phyloP scores from a whole-genome alignment of 2,329 filamentous ascomycete species.

The Acrodontium crateriforme region DNA sequence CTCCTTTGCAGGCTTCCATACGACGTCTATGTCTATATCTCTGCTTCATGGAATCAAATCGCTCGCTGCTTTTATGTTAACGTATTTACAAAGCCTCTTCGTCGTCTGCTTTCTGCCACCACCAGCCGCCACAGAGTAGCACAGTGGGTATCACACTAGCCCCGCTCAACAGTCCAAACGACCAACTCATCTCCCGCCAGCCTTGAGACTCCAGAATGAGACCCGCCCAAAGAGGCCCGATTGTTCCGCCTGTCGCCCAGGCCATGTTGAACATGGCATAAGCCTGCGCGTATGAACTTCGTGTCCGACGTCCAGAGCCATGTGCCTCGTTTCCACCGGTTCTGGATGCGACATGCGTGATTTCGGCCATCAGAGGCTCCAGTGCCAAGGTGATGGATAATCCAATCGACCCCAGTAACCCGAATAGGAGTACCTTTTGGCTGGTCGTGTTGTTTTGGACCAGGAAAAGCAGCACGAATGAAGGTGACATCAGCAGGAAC shows the following conservation, averaged over 20 bases:
- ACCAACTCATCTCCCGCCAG: slow-evolving; percentile 13
- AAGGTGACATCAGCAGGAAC: slow-evolving; percentile 5
- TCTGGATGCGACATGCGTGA: slow-evolving; percentile 7
- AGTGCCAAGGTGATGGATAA: slow-evolving; percentile 8
- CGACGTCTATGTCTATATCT: too few relatives aligned
- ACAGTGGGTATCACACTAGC: slow-evolving; percentile 34
- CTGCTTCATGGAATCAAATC: too few relatives aligned
- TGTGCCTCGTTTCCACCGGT: too few relatives aligned
- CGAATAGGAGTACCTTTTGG: slow-evolving; percentile 9
- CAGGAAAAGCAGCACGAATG: slow-evolving; percentile 8
- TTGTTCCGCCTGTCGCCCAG: slow-evolving; percentile 11
- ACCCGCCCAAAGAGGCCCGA: slow-evolving; percentile 14
- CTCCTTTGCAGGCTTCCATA: too few relatives aligned
- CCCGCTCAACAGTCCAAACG: slow-evolving; percentile 24
- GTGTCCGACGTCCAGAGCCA: too few relatives aligned
- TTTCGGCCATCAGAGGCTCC: slow-evolving; percentile 12
- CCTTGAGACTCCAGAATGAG: slow-evolving; percentile 12
- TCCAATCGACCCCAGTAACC: slow-evolving; percentile 8
- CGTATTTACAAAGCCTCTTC: too few relatives aligned
- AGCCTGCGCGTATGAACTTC: slow-evolving; percentile 38
- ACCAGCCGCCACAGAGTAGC: slow-evolving; percentile 10
- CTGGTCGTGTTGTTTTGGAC: slow-evolving; percentile 5
- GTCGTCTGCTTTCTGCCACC: too few relatives aligned
- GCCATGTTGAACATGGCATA: slow-evolving; percentile 30
- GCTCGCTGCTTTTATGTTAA: too few relatives aligned